These are phyloP conservation scores for Triticum dicoccoides DNA, from an alignment of 176 grass and related monocot species.

Conservation along the genomic window DNA sequence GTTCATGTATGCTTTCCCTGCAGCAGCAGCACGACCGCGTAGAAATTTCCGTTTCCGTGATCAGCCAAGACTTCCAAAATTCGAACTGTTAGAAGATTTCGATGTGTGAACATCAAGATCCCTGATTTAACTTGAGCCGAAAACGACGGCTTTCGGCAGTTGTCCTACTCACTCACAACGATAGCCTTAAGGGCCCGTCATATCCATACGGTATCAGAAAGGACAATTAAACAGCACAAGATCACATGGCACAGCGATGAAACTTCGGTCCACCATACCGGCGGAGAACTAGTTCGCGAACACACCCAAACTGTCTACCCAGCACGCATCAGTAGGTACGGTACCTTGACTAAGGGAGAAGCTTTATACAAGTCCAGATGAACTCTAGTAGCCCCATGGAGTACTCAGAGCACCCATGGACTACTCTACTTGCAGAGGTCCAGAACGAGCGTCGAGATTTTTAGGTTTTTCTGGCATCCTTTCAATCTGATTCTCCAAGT, in stretches of 20 bases:
- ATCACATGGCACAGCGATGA: not conserved
- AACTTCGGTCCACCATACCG: not conserved
- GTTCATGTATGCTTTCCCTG: not conserved
- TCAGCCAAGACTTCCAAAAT: not conserved
- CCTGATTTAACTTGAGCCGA: not conserved
- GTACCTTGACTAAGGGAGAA: too few species aligned
- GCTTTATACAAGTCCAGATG: slow-evolving; percentile 1
- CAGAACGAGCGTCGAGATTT: not conserved
- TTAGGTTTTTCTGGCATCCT: not conserved
- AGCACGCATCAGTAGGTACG: not conserved
- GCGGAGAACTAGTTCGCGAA: slow-evolving; percentile 15
- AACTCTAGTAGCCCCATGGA: slow-evolving; percentile 6
- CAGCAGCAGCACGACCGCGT: not conserved
- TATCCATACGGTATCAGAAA: not conserved
- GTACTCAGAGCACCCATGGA: not conserved
- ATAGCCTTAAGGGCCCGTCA: not conserved
- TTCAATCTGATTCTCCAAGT: slow-evolving; percentile 58
- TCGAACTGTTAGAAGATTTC: not conserved
- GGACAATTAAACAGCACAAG: not conserved
- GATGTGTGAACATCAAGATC: not conserved
- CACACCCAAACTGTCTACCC: slow-evolving; percentile 8
- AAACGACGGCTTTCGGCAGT: not conserved
- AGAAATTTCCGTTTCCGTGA: too few species aligned
- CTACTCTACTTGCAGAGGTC: not conserved
- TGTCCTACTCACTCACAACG: not conserved